Percentiles rank a stretch among this genome's conserved stretches.
phyloP scores from a whole-genome alignment of 2,329 filamentous ascomycete species.

The Epichloe uncinata region DNA sequence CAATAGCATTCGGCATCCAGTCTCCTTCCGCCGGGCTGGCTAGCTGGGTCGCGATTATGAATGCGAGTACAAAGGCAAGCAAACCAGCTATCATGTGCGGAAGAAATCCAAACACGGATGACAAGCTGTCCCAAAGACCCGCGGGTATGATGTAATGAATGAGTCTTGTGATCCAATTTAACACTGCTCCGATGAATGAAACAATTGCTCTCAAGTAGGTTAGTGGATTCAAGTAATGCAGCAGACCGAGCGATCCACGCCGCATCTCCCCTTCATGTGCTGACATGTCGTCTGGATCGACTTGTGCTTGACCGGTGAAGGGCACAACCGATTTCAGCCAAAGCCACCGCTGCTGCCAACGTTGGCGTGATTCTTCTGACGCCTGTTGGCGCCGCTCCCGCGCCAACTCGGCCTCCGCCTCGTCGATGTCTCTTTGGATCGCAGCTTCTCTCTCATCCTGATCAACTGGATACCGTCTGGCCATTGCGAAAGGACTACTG shows the following conservation, averaged over 20 bases:
- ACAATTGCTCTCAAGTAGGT: conserved; percentile 17
- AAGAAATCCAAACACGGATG: conserved; percentile 4
- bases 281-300: background rate
- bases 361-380: conserved; percentile 1
- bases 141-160: conserved; percentile 7
- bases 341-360: conserved; percentile 10
- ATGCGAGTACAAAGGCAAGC: conserved; percentile 4
- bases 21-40: conserved; percentile 1
- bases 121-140: conserved; percentile 4
- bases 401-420: conserved; percentile 5
- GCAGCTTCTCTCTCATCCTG: conserved; percentile 13
- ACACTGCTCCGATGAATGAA: conserved; percentile 12
- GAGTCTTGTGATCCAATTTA: conserved; percentile 10
- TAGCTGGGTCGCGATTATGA: conserved; percentile 4
- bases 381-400: conserved; percentile 3
- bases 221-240: conserved; percentile 17
- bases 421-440: conserved; percentile 12
- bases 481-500: conserved; percentile 6
- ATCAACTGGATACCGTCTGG: conserved; percentile 3
- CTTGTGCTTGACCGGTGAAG: background rate
- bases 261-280: background rate
- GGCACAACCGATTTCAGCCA: conserved; percentile 10
- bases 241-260: conserved; percentile 9
- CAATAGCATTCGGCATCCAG: conserved; percentile 4
- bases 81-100: conserved; percentile 4